Conservation (phyloP, 768 basidiomycete species). For the Suillus discolor region DNA sequence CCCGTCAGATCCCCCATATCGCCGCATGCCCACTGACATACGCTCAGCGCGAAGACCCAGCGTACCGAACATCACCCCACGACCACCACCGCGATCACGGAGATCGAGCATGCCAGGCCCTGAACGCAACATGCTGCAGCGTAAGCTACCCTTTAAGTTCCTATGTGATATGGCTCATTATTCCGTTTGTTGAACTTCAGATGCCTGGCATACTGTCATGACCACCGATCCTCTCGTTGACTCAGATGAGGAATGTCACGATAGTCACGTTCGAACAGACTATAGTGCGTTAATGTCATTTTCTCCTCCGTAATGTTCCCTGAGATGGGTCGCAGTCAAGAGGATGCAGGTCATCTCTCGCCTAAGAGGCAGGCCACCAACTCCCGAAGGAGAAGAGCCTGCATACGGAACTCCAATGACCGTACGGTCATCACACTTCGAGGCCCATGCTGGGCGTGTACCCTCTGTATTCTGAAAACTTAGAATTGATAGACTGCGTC, state of each 20-base stretch:
- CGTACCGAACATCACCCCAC: slow-evolving; percentile 22
- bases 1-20: slow-evolving; percentile 19
- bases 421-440: slow-evolving; percentile 2
- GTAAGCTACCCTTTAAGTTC: slow-evolving; percentile 41
- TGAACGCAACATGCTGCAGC: slow-evolving; percentile 63
- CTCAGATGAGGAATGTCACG: slow-evolving; percentile 71
- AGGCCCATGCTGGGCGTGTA: neutral
- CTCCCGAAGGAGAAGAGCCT: slow-evolving; percentile 47
- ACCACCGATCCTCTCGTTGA: slow-evolving; percentile 73
- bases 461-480: slow-evolving; percentile 8
- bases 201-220: slow-evolving; percentile 71
- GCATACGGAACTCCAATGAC: slow-evolving; percentile 7
- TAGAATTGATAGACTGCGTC: neutral
- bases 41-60: slow-evolving; percentile 28
- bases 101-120: slow-evolving; percentile 30
- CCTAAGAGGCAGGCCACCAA: slow-evolving; percentile 57
- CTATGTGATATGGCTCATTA: neutral
- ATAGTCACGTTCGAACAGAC: slow-evolving; percentile 66
- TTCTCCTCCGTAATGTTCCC: slow-evolving; percentile 9
- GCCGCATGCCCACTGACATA: slow-evolving; percentile 28
- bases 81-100: slow-evolving; percentile 24
- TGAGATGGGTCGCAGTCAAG: slow-evolving; percentile 43
- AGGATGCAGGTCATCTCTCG: slow-evolving; percentile 62
- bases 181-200: slow-evolving; percentile 36
- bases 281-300: slow-evolving; percentile 48